Evolutionary conservation across 78 protist species (phyloP).

Genomic region (Guillardia theta): DNA sequence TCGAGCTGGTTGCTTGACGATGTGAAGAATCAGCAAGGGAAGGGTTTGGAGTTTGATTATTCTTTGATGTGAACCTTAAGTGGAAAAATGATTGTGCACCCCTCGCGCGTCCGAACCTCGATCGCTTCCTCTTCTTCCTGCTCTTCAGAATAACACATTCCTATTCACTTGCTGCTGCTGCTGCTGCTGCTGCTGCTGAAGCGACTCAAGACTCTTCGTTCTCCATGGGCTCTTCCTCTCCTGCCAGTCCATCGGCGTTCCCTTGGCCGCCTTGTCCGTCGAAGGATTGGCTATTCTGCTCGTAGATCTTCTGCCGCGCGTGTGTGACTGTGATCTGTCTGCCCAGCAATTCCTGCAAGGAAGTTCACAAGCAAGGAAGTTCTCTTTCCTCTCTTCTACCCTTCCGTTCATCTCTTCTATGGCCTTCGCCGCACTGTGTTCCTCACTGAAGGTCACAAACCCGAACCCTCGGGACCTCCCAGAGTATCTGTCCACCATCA

Average conservation of each 20-base stretch:
- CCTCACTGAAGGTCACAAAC: not conserved
- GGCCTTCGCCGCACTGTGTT: not conserved
- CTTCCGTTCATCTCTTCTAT: not conserved
- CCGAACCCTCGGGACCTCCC: slow-evolving; percentile 42
- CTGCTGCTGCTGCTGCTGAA: no score
- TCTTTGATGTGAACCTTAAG: not conserved
- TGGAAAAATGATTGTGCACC: not conserved
- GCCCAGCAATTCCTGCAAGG: not conserved
- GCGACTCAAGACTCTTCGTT: no score
- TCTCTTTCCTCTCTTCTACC: not conserved
- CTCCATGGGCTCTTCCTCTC: no score
- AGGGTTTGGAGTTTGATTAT: not conserved
- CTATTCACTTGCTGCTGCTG: not conserved
- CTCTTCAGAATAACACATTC: not conserved
- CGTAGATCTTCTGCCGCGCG: not conserved
- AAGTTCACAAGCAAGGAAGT: not conserved
- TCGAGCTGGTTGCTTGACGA: no score
- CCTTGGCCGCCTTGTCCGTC: no score
- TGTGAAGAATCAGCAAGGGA: no score
- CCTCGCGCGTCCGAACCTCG: not conserved
- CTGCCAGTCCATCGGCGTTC: no score
- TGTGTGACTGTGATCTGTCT: not conserved
- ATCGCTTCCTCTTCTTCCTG: not conserved
- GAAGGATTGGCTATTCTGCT: no score
- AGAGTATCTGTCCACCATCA: not conserved